Percentiles rank a stretch among this genome's conserved stretches.
Evolutionary conservation across 2,329 filamentous ascomycete genomes (phyloP).

Genomic region (Aphanocladium album): DNA sequence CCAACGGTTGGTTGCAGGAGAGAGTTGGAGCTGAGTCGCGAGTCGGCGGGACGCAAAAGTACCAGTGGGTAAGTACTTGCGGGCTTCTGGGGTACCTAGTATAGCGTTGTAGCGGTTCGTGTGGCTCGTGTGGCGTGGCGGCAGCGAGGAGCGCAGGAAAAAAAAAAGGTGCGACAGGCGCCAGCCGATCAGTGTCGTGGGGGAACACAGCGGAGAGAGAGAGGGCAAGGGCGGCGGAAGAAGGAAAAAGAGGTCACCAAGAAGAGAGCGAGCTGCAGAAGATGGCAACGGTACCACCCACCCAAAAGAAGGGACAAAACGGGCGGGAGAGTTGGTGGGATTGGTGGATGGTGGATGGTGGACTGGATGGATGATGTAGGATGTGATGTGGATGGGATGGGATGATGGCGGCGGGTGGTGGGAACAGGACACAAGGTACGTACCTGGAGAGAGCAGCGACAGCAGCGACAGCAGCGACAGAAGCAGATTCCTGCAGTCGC

Average conservation of each 20-base stretch:
- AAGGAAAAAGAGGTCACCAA: neutral
- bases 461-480: no score
- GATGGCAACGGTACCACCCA: neutral
- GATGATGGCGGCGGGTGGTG: no score
- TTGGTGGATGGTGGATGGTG: no score
- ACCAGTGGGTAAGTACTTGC: neutral
- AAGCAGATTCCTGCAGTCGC: no score
- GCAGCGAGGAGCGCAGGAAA: neutral
- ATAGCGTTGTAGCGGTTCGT: neutral
- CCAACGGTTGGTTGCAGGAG: conserved; percentile 6
- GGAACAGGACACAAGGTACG: no score
- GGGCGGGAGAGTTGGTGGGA: no score
- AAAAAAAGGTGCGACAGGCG: conserved; percentile 8
- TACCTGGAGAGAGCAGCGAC: no score
- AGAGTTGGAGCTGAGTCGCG: conserved; percentile 8
- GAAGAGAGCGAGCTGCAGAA: neutral
- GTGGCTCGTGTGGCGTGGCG: conserved; percentile 6
- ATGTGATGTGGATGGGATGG: no score
- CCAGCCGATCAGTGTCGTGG: conserved; percentile 6
- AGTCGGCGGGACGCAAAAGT: conserved; percentile 11
- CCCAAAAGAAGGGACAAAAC: neutral
- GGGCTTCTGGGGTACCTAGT: neutral
- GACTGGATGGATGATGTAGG: no score
- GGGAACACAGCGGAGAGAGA: neutral
- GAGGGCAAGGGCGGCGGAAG: neutral